Base-by-base conservation (phyloP, 208 protist species). In the Trypanosoma vivax region DNA sequence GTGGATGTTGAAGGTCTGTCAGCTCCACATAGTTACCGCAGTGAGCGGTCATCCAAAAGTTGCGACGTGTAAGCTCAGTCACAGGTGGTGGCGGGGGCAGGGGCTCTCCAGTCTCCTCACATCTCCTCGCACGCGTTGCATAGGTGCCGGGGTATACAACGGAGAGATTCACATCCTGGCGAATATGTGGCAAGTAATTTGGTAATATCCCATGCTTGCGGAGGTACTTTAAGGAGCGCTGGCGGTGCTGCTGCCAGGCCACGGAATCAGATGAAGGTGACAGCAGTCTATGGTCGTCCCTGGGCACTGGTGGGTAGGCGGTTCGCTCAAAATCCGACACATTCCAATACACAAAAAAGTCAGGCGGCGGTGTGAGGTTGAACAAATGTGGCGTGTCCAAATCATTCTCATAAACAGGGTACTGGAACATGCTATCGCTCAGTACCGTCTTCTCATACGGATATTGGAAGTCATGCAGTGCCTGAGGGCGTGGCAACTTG, bases 291-390 rank as follows among this genome's bases (percentile, higher is more conserved):
- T 95, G 85, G 46, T 95, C 88, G 1, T 57, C 16, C 33, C 73
- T 50, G 2, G 88, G 84, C 2, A 87, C 59, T 0, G 65, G 38
- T 1, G 84, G 83, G 70, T 91, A 92, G 11, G 68, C 68, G 1
- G 85, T 95, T 0, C 83, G 79, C 38, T 90, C 80, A 76, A 92
- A 92, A 40, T 93, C 77, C 0, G 54, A 30, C 2, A 65, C 77
- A 60, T 92, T 92, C 83, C 84, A 92, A 67, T 89, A 92, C 2
- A 95, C 38, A 43, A 92, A 93, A 49, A 95, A 95, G 58, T 92
- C 69, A 4, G 85, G 80, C 4, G 88, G 88, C 24, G 80, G 79
- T 3, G 76, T 79, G n/a, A 92, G 29, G 65, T 92, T 76, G 63
- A 92, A 95, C 33, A 93, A 76, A 34, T 83, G 62, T 33, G 84